Percentiles rank a stretch among this genome's conserved stretches.
These are phyloP conservation scores for Globisporangium solare DNA, from an alignment of 352 stramenopile genomes.

Conservation along the genomic window DNA sequence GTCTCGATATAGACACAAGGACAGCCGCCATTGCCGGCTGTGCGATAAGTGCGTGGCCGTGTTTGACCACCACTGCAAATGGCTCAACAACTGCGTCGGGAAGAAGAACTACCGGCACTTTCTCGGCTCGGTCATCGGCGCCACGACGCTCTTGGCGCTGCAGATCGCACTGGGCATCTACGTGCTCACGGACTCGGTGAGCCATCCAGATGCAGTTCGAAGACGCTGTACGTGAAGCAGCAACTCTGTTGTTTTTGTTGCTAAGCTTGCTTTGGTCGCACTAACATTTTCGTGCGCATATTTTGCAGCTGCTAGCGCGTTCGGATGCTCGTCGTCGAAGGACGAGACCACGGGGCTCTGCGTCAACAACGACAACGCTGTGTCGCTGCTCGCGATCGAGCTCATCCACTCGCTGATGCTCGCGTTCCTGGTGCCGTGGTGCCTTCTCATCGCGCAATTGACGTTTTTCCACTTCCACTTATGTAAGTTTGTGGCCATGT, in stretches of 20 bases:
- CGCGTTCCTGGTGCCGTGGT: conserved; percentile 62
- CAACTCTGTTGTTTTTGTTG: neutral
- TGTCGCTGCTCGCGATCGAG: conserved; percentile 53
- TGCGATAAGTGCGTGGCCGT: conserved; percentile 95
- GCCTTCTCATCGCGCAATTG: conserved; percentile 76
- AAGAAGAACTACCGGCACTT: conserved; percentile 85
- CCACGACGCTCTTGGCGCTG: conserved; percentile 56
- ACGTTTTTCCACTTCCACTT: conserved; percentile 82
- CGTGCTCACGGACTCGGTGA: conserved; percentile 35
- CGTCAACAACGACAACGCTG: conserved; percentile 39
- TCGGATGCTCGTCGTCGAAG: conserved; percentile 49
- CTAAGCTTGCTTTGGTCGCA: neutral
- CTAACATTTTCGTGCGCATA: neutral
- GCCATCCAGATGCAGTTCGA: conserved; percentile 23
- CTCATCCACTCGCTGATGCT: conserved; percentile 65
- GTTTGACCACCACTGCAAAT: conserved; percentile 98
- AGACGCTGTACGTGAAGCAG: conserved; percentile 24
- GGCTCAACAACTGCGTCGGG: conserved; percentile 96
- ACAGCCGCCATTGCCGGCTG: conserved; percentile 91
- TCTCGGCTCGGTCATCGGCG: conserved; percentile 59
- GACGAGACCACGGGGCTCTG: conserved; percentile 44
- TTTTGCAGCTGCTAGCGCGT: conserved; percentile 45
- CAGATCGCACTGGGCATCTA: conserved; percentile 67
- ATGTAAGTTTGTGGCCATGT: conserved; percentile 43
- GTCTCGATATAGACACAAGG: conserved; percentile 54